Evolutionary conservation across 805 yeast species (phyloP).

Genomic region (Wickerhamiella shivajii): DNA sequence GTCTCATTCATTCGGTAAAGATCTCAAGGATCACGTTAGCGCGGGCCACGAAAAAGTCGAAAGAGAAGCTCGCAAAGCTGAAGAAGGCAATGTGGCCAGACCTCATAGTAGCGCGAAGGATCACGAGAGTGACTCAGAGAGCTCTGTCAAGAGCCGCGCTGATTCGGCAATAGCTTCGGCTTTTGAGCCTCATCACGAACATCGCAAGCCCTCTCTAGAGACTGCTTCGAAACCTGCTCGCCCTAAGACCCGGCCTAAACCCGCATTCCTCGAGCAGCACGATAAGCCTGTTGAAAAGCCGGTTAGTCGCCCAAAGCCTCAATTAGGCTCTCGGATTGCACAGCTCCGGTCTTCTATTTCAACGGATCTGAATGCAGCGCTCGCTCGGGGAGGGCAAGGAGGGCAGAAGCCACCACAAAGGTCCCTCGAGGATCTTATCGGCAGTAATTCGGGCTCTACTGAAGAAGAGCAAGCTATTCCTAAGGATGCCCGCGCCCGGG

Average conservation of each 20-base stretch:
- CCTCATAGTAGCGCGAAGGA: no score
- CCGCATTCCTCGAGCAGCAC: slow-evolving; percentile 5
- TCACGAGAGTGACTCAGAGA: no score
- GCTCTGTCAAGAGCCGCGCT: no score
- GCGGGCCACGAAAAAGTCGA: no score
- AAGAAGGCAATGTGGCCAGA: no score
- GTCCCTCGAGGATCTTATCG: slow-evolving; percentile 13
- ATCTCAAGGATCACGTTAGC: no score
- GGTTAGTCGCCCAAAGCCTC: slow-evolving; percentile 14
- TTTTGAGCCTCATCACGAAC: no score
- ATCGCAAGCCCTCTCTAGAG: no score
- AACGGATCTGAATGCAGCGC: slow-evolving; percentile 17
- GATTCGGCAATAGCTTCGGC: no score
- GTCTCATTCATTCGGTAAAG: no score
- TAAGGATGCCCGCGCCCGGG: slow-evolving; percentile 15
- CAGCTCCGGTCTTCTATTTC: slow-evolving; percentile 14
- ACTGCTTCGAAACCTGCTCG: background rate
- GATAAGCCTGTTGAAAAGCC: slow-evolving; percentile 1
- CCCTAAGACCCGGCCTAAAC: slow-evolving; percentile 2
- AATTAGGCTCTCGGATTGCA: slow-evolving; percentile 10
- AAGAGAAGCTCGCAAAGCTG: no score
- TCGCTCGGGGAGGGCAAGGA: slow-evolving; percentile 14
- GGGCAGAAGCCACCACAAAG: slow-evolving; percentile 6
- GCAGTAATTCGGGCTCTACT: slow-evolving; percentile 11
- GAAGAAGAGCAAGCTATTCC: slow-evolving; percentile 7